Base-by-base conservation (phyloP, 345 rosid species). In the Trapa incisa region DNA sequence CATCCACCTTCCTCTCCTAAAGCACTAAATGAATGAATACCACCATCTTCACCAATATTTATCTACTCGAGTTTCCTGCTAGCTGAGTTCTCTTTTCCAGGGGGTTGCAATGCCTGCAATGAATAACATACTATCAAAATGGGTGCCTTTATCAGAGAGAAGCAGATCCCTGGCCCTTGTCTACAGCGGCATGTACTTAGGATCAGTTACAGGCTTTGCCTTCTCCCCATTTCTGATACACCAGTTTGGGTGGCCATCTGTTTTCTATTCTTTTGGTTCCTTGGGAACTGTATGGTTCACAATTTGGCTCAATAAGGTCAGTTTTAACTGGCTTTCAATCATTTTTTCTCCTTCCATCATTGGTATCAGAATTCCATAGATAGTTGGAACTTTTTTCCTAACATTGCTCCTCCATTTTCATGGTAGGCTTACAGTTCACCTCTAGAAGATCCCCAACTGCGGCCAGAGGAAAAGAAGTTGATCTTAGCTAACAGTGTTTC, bases 61-160 rank as follows among this genome's bases (percentile, higher is more conserved):
- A 22, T 22, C 29, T 22, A 22, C 29, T 22, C 29, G 29, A 22
- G 29, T 22, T 22, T 22, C 29, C 29, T 22, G 29, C 29, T 22
- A 22, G 29, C 29, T 22, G 29, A 22, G 29, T 22, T 22, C 29
- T 22, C 47, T 77, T 7, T 62, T 75, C 15, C 77, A 93, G 98
- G 97, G 98, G 78, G 97, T 93, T 82, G 97, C 98, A 60, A 87
- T 93, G 98, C 97, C 98, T 72, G 98, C 98, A 58, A 93, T 93
- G 98, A 93, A 89, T 69, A 93, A 90, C 72, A 89, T 93, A 70
- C 63, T 93, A 61, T 88, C 98, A 1, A 93, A 88, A 65, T 93
- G 97, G 98, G 91, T 93, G 65, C 96, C 97, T 45, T 83, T 92
- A 64, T 81, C 86, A 62, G 98, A 89, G 79, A 92, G 98, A 80